These are phyloP conservation scores for Fusarium nematophilum DNA, from an alignment of 2,329 filamentous ascomycete species.

Conservation along the genomic window DNA sequence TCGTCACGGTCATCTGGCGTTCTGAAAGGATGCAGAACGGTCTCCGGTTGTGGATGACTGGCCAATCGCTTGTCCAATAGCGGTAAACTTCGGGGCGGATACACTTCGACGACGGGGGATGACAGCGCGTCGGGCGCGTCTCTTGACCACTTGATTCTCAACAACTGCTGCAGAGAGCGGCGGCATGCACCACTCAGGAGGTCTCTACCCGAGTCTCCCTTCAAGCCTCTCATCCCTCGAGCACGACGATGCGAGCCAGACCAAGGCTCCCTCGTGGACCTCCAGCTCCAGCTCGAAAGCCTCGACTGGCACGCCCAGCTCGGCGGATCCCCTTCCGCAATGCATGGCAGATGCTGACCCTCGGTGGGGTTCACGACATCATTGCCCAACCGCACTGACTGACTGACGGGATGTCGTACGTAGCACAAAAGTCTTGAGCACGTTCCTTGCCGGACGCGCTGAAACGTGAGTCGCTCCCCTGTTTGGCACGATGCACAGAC, in stretches of 20 bases:
- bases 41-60: conserved; percentile 26
- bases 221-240: conserved; percentile 16
- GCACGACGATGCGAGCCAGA: not conserved
- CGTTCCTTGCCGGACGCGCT: conserved; percentile 41
- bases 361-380: conserved; percentile 35
- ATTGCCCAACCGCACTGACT: conserved; percentile 37
- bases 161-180: conserved; percentile 33
- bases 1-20: conserved; percentile 17
- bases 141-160: conserved; percentile 33
- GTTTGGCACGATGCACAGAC: conserved; percentile 37
- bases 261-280: not conserved
- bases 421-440: conserved; percentile 23
- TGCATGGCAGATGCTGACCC: conserved; percentile 26
- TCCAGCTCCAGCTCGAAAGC: conserved; percentile 1
- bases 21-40: conserved; percentile 19
- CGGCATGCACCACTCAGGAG: conserved; percentile 38
- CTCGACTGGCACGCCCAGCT: conserved; percentile 33
- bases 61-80: conserved; percentile 33
- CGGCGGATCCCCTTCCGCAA: conserved; percentile 33
- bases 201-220: conserved; percentile 14
- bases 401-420: conserved; percentile 10
- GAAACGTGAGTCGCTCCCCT: conserved; percentile 47
- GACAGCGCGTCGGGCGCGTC: conserved; percentile 40
- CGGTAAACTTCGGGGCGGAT: conserved; percentile 21
- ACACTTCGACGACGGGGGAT: conserved; percentile 33